phyloP scores from a whole-genome alignment of 495 filamentous ascomycete species.

The Clohesyomyces aquaticus region DNA sequence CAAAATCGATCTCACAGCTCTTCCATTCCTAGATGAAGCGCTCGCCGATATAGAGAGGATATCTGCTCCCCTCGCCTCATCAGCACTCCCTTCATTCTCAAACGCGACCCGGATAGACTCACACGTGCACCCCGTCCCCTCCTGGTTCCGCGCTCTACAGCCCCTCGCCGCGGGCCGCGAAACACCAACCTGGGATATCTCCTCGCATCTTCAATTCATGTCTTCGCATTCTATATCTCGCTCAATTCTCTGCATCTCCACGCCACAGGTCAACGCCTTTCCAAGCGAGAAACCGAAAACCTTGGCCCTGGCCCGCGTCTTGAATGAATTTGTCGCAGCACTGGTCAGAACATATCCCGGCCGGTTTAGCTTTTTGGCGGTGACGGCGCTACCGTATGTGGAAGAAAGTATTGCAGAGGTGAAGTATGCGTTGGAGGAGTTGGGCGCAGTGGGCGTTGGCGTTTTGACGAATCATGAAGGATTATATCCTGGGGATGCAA shows the following conservation, averaged over 20 bases:
- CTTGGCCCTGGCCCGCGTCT: conserved; percentile 32
- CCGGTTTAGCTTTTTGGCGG: conserved; percentile 35
- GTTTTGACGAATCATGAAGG: conserved; percentile 43
- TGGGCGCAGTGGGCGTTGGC: conserved; percentile 36
- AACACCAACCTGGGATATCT: conserved; percentile 35
- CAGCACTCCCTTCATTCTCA: conserved; percentile 9
- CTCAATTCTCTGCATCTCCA: conserved; percentile 34
- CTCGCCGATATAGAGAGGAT: not conserved
- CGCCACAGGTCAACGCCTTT: conserved; percentile 38
- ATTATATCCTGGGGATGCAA: conserved; percentile 34
- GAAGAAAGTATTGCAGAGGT: conserved; percentile 33
- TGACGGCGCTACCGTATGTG: conserved; percentile 39
- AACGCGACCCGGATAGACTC: conserved; percentile 38
- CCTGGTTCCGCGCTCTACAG: conserved; percentile 39
- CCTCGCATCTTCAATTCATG: conserved; percentile 38
- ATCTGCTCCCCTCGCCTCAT: not conserved
- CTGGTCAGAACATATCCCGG: conserved; percentile 25
- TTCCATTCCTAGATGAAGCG: conserved; percentile 1
- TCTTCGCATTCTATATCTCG: conserved; percentile 25
- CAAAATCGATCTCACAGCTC: conserved; percentile 15
- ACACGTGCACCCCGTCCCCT: conserved; percentile 37
- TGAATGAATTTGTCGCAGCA: conserved; percentile 38
- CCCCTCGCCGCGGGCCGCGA: conserved; percentile 29
- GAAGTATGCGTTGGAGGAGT: conserved; percentile 35
- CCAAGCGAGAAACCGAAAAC: conserved; percentile 32